Percentiles rank a stretch among this genome's conserved stretches.
Evolutionary conservation across 805 yeast species (phyloP).

Genomic region (Candida andamanensis): DNA sequence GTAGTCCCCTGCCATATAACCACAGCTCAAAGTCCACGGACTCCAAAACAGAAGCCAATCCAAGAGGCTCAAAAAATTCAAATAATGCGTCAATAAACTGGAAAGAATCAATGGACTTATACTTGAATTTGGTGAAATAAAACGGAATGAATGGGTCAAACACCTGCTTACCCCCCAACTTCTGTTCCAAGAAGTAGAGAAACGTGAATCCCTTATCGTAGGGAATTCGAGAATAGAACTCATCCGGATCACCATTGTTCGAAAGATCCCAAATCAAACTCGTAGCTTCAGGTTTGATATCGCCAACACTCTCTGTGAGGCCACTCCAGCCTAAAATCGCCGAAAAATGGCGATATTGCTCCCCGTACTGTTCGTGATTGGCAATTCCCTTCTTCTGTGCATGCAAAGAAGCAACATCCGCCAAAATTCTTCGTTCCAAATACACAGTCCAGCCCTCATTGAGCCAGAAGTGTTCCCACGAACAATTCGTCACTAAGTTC

Average conservation of each 20-base stretch:
- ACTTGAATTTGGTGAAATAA: slow-evolving; percentile 24
- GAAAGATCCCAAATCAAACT: slow-evolving; percentile 19
- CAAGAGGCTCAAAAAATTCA: slow-evolving; percentile 18
- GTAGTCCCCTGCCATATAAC: slow-evolving; percentile 24
- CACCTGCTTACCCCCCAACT: slow-evolving; percentile 18
- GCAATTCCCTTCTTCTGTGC: slow-evolving; percentile 16
- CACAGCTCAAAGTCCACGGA: slow-evolving; percentile 24
- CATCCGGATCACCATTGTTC: slow-evolving; percentile 22
- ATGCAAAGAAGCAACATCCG: slow-evolving; percentile 22
- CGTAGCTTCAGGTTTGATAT: slow-evolving; percentile 18
- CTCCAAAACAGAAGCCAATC: slow-evolving; percentile 17
- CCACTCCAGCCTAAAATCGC: slow-evolving; percentile 30
- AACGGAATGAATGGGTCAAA: slow-evolving; percentile 26
- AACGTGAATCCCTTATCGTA: slow-evolving; percentile 34
- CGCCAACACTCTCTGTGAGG: slow-evolving; percentile 19
- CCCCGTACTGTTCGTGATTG: slow-evolving; percentile 21
- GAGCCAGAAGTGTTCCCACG: slow-evolving; percentile 36
- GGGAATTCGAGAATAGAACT: slow-evolving; percentile 28
- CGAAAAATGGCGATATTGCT: slow-evolving; percentile 25
- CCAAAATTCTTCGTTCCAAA: slow-evolving; percentile 29
- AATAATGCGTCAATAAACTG: slow-evolving; percentile 23
- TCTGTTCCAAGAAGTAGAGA: slow-evolving; percentile 21
- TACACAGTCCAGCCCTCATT: slow-evolving; percentile 37
- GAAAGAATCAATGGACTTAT: slow-evolving; percentile 22
- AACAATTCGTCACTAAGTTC: slow-evolving; percentile 30